Base-by-base conservation (phyloP, 2,329 filamentous ascomycete genomes). In the Venturia nashicola region DNA sequence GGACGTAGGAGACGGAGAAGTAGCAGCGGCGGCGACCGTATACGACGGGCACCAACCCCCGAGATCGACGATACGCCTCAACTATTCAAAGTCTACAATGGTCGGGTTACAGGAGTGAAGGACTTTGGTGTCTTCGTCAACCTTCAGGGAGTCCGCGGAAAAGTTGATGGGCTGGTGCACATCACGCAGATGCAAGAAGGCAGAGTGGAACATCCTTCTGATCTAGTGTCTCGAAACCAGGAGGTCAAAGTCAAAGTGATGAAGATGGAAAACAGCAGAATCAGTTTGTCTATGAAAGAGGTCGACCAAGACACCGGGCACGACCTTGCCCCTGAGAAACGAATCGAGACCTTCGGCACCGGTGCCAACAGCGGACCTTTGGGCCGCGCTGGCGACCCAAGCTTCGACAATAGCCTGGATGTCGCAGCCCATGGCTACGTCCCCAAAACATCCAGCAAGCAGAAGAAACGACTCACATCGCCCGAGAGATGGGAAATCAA, bases 401-500 rank as follows among this genome's bases (percentile, higher is more conserved):
- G 32, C 2, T n/a, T 82, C 32, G 78, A 73, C 61, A 78, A 76
- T n/a, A 75, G 75, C 43, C 81, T 87, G 0, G 83, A 86, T 2
- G 82, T 88, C 16, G 83, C 90, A 65, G 86, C 89, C 69, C 80
- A 79, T 51, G 81, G 83, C 46, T 80, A 80, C 39, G 77, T 81
- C 62, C 59, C 69, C 20, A 74, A 71, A 34, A 72, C 68, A 18
- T 42, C 36, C 36, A 48, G 42, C 23, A 43, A 81, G 57, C 87
- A 87, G 64, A 91, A 90, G 73, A 99, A 99, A 78, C 83, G 94
- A 62, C 87, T 97, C 87, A 97, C 93, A 0, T 97, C 93, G 16
- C 94, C 94, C 0, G 94, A 99, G 73, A 81, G 94, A 71, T 99
- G 94, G 93, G 94, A 99, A 74, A 97, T 99, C 67, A 86, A 93